Evolutionary conservation across 2,329 filamentous ascomycete species (phyloP), one percentile per base, ranked within the genome.

Genomic region (Pyrenophora seminiperda): DNA sequence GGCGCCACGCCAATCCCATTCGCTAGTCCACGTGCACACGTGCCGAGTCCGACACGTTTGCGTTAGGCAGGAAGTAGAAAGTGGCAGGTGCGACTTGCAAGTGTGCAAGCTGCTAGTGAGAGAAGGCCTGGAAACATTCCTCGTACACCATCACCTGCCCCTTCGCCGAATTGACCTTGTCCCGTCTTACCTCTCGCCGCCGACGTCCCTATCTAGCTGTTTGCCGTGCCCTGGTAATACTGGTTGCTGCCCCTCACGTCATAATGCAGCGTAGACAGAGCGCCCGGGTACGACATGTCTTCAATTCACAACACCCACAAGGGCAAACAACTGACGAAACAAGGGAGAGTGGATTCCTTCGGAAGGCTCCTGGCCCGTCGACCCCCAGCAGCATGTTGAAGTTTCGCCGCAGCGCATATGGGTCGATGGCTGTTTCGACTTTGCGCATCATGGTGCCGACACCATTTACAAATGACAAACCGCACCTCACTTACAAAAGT

Each of bases 381-480:
- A 81, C 59, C 84, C 84, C 9, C 84, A 87, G 71, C 75, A 85
- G 32, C 81, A 84, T 66, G 70, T 82, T 33, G 69, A 76, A 2
- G 77, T 87, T 38, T 77, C 75, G 19, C 81, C 87, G 49, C 85
- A 89, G 65, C 86, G 93, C 61, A 90, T 99, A 67, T 99, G 95
- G 95, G 89, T 99, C 19, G 94, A 99, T 73, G 94, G 94, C 56
- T 99, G 94, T 81, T 99, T 97, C 78, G 94, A 99, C 79, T 99
- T 99, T 76, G 95, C 92, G 77, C 94, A 99, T 74, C 94, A 97
- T 73, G 94, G 90, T 91, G 59, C 31, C 34, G 14, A 6, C 20
- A 3, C 24, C 3, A 27, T 19, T 2, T 3, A 9, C 14, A 7
- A n/a, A 11, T 33, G 10, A 29, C 36, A 3, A 33, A 7, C 7